Conservation (phyloP, 2,329 filamentous ascomycete genomes). For the Fusarium sp. region DNA sequence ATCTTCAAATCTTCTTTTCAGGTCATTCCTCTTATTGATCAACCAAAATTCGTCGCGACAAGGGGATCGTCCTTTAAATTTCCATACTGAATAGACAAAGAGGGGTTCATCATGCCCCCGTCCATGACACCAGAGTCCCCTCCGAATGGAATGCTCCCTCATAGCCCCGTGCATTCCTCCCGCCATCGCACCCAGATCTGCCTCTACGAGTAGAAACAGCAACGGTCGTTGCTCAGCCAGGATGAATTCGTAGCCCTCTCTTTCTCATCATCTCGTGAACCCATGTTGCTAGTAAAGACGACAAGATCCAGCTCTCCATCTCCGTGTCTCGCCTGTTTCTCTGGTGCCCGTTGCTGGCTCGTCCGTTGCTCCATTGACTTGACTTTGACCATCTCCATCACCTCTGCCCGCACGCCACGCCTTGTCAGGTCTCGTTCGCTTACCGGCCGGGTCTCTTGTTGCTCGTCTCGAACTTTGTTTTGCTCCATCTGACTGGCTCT, state of each 20-base stretch:
- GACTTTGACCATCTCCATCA: constrained; percentile 35
- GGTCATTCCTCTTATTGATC: not conserved
- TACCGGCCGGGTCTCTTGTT: constrained; percentile 36
- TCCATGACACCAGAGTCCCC: constrained; percentile 28
- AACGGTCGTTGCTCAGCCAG: constrained; percentile 41
- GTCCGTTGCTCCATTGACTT: constrained; percentile 38
- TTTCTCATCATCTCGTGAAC: constrained; percentile 10
- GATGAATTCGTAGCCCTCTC: constrained; percentile 36
- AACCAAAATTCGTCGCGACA: constrained; percentile 16
- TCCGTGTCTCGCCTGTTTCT: constrained; percentile 41
- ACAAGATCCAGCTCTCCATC: constrained; percentile 12
- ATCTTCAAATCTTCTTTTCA: not conserved
- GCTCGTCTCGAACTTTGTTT: constrained; percentile 42
- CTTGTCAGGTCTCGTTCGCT: constrained; percentile 37
- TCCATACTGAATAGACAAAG: constrained; percentile 23
- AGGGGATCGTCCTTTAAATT: constrained; percentile 25
- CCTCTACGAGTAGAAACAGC: constrained; percentile 17
- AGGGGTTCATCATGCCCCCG: constrained; percentile 12
- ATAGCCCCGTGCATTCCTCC: constrained; percentile 45
- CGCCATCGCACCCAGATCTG: constrained; percentile 30
- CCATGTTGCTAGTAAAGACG: constrained; percentile 14
- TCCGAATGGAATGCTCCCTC: constrained; percentile 44
- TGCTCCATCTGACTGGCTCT: constrained; percentile 36
- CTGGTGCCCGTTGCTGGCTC: constrained; percentile 34
- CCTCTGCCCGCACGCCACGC: constrained; percentile 31